A percentile compares a stretch with the other conserved stretches of the same genome.
Evolutionary conservation across 2,329 filamentous ascomycete genomes (phyloP).

Genomic region (Epichloe amarillans): DNA sequence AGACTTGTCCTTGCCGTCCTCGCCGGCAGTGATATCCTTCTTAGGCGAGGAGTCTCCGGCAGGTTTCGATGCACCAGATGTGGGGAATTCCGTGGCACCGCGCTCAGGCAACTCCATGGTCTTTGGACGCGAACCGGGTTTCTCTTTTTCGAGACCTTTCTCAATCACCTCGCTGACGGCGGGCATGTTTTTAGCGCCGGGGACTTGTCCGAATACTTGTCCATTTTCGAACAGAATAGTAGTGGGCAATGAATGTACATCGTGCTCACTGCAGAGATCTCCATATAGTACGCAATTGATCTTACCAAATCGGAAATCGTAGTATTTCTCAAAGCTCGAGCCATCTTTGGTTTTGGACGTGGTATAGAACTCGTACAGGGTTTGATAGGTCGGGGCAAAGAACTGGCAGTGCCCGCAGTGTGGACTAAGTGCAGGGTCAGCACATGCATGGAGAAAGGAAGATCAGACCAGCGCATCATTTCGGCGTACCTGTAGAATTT

Average conservation of each 20-base stretch:
- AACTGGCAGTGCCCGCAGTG: constrained; percentile 60
- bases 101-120: constrained; percentile 56
- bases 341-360: constrained; percentile 61
- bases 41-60: constrained; percentile 18
- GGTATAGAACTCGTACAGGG: constrained; percentile 86
- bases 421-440: constrained; percentile 28
- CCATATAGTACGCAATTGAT: constrained; percentile 77
- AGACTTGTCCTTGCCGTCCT: constrained; percentile 12
- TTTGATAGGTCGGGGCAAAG: constrained; percentile 79
- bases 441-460: constrained; percentile 13
- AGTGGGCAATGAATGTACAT: constrained; percentile 59
- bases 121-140: constrained; percentile 66
- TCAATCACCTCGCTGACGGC: constrained; percentile 61
- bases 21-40: constrained; percentile 11
- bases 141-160: constrained; percentile 58
- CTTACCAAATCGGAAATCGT: constrained; percentile 77
- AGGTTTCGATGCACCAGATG: constrained; percentile 12
- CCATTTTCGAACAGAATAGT: constrained; percentile 74
- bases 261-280: constrained; percentile 59
- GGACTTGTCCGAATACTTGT: constrained; percentile 46
- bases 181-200: constrained; percentile 55
- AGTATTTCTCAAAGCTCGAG: constrained; percentile 61
- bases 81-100: constrained; percentile 41
- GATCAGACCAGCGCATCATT: background rate
- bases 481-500: constrained; percentile 53